Percentiles rank a stretch among this genome's conserved stretches.
Conservation (phyloP, 305 asterid genomes). For the Fraxinus velutina region DNA sequence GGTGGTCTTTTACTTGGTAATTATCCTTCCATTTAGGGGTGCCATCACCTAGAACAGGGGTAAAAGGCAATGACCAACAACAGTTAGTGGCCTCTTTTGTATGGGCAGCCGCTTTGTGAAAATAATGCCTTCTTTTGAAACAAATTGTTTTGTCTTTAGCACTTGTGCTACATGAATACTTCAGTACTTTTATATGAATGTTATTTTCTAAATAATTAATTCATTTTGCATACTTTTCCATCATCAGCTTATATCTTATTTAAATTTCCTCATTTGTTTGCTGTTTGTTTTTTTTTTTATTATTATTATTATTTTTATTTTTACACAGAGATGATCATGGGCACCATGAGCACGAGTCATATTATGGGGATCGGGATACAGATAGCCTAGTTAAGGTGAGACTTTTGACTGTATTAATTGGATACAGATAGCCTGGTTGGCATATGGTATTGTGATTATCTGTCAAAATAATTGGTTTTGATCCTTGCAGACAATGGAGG, state of each 20-base stretch:
- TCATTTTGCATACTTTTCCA: not conserved
- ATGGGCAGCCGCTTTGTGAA: not conserved
- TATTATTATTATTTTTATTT: not conserved
- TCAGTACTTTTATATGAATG: not conserved
- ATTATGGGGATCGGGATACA: conserved; percentile 96
- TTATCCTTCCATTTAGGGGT: not conserved
- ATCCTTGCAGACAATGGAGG: conserved; percentile 78
- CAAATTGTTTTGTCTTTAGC: not conserved
- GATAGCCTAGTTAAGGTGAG: conserved; percentile 81
- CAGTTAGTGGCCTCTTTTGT: not conserved
- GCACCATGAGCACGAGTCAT: conserved; percentile 90
- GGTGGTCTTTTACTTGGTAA: not conserved
- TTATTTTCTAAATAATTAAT: not conserved
- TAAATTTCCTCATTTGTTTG: not conserved
- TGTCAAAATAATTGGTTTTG: conserved; percentile 4
- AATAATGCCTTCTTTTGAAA: not conserved
- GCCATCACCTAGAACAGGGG: not conserved
- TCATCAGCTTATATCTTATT: not conserved
- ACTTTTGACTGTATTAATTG: conserved; percentile 11
- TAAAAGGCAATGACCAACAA: not conserved
- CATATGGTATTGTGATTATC: not conserved
- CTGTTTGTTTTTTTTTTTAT: not conserved
- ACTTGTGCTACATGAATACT: not conserved
- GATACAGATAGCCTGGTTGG: not conserved
- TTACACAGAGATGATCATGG: conserved; percentile 72